phyloP scores from a whole-genome alignment of 2,329 filamentous ascomycete species.

The Cadophora sp. region DNA sequence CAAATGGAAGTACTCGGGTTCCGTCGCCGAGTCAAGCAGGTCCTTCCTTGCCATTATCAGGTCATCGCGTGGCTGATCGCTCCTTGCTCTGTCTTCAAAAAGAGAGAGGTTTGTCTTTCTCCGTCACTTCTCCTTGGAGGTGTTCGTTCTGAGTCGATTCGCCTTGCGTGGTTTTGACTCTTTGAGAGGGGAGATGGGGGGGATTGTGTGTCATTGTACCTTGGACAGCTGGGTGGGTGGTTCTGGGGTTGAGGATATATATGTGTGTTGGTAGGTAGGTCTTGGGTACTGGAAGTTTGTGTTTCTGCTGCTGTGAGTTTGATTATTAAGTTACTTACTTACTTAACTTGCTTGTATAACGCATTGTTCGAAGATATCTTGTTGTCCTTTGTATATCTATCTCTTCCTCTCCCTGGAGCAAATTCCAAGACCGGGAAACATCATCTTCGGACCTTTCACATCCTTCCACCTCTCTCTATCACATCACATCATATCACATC shows the following conservation, averaged over 20 bases:
- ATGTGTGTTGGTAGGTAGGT: constrained; percentile 9
- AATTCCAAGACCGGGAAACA: too few relatives aligned
- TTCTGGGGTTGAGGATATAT: constrained; percentile 6
- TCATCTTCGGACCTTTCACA: not conserved
- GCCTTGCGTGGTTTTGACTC: not conserved
- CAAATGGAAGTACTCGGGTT: not conserved
- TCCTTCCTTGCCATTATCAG: constrained; percentile 4
- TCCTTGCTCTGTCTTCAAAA: too few relatives aligned
- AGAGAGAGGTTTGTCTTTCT: constrained; percentile 10
- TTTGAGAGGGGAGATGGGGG: not conserved
- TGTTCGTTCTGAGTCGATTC: not conserved
- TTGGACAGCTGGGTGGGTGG: not conserved
- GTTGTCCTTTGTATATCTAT: not conserved
- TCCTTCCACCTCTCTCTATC: not conserved
- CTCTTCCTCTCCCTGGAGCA: not conserved
- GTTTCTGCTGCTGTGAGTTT: not conserved
- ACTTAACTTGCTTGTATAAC: not conserved
- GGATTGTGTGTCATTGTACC: not conserved
- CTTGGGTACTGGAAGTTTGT: not conserved
- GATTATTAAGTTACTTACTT: constrained; percentile 3
- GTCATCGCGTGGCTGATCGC: not conserved
- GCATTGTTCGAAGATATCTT: not conserved
- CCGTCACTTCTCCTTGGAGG: constrained; percentile 23
- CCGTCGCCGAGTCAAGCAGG: constrained; percentile 1
- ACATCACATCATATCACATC: not conserved